Conservation (phyloP, 345 rosid genomes). For the Cardamine occulta region DNA sequence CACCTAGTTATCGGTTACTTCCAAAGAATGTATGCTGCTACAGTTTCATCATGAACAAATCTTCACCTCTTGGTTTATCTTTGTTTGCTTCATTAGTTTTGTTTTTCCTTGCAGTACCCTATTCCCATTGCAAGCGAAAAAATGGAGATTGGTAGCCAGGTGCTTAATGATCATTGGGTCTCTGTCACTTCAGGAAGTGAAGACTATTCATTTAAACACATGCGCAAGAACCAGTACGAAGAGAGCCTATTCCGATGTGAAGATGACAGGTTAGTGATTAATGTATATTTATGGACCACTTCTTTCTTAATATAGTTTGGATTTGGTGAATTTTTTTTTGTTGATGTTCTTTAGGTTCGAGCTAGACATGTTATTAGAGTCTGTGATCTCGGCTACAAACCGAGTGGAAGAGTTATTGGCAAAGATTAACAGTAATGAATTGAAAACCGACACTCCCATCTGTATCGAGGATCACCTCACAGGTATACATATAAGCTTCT, state of each 20-base stretch:
- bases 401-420: conserved; percentile 85
- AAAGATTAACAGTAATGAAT: conserved; percentile 65
- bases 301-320: conserved; percentile 15
- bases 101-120: conserved; percentile 68
- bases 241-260: conserved; percentile 95
- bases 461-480: conserved; percentile 79
- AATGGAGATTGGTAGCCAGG: conserved; percentile 78
- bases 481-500: conserved; percentile 48
- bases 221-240: conserved; percentile 98
- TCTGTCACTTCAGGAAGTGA: conserved; percentile 99
- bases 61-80: background rate
- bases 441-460: conserved; percentile 63
- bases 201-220: conserved; percentile 98
- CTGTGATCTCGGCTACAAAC: conserved; percentile 78
- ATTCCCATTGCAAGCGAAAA: conserved; percentile 83
- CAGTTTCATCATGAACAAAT: conserved; percentile 9
- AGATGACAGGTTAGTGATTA: conserved; percentile 82
- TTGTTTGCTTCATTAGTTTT: conserved; percentile 36
- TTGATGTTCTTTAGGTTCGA: conserved; percentile 71
- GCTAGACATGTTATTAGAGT: conserved; percentile 95
- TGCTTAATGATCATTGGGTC: conserved; percentile 96
- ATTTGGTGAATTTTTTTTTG: conserved; percentile 26
- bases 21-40: conserved; percentile 72
- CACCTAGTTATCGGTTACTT: conserved; percentile 96
- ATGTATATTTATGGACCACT: background rate